Conservation (phyloP, 2,329 filamentous ascomycete genomes). For the Thelonectria olida region DNA sequence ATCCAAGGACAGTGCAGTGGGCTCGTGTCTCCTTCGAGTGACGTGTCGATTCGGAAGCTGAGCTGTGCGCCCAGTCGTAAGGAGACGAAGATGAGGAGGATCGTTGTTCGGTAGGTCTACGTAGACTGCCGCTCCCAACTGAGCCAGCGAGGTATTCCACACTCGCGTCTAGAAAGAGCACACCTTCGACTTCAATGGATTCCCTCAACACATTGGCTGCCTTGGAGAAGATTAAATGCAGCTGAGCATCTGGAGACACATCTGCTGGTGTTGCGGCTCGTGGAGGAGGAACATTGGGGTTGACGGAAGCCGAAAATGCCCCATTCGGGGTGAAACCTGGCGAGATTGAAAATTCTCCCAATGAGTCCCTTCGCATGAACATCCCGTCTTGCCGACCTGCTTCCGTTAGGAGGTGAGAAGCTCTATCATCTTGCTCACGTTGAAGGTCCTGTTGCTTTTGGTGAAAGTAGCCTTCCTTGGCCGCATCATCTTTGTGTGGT, state of each 20-base stretch:
- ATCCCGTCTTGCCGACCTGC: neutral
- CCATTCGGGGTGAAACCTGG: no score
- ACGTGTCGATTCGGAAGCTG: neutral
- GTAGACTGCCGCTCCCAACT: neutral
- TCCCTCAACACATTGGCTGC: constrained; percentile 55
- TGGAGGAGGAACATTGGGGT: neutral
- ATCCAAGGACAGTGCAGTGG: constrained; percentile 48
- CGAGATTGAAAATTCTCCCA: neutral
- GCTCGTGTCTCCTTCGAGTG: constrained; percentile 24
- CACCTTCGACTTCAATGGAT: constrained; percentile 52
- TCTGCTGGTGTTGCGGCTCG: neutral
- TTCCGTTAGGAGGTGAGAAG: neutral
- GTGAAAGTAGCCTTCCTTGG: constrained; percentile 29
- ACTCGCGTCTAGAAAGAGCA: constrained; percentile 43
- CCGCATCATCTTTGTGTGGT: neutral
- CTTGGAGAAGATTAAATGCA: constrained; percentile 48
- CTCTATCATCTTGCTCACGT: neutral
- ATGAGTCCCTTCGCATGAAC: neutral
- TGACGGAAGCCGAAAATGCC: neutral
- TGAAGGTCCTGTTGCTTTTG: constrained; percentile 24
- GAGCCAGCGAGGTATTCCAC: neutral
- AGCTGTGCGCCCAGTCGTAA: neutral
- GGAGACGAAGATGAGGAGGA: neutral
- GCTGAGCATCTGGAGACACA: neutral
- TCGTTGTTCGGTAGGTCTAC: neutral